Percentiles rank a stretch among this genome's conserved stretches.
phyloP scores from a whole-genome alignment of 2,329 filamentous ascomycete species.

The Aureobasidium uvarum region DNA sequence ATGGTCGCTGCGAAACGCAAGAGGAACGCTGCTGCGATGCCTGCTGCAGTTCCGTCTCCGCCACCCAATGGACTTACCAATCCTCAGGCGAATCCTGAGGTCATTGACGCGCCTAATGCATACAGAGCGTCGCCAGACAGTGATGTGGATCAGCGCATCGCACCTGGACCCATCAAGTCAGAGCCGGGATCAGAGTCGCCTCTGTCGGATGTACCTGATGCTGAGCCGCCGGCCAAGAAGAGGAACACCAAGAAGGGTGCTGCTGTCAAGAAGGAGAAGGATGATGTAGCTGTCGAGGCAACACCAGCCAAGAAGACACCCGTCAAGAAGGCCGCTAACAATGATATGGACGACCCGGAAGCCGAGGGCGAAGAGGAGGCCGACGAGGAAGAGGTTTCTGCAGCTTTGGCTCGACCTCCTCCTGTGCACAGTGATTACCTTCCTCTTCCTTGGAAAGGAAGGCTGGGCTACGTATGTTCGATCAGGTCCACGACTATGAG shows the following conservation, averaged over 20 bases:
- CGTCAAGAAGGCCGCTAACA: conserved; percentile 33
- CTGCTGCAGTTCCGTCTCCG: conserved; percentile 5
- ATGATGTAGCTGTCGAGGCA: conserved; percentile 29
- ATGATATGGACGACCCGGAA: conserved; percentile 50
- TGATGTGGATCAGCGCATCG: conserved; percentile 37
- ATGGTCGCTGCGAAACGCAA: conserved; percentile 20
- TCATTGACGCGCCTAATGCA: conserved; percentile 45
- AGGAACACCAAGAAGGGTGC: conserved; percentile 30
- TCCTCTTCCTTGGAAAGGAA: conserved; percentile 85
- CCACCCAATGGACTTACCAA: conserved; percentile 30
- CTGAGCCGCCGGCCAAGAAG: conserved; percentile 33
- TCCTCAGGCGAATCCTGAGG: conserved; percentile 42
- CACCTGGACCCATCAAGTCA: conserved; percentile 33
- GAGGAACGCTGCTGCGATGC: conserved; percentile 4
- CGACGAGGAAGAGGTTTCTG: conserved; percentile 58
- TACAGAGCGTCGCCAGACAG: conserved; percentile 47
- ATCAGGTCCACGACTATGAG: background rate
- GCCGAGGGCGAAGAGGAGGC: conserved; percentile 53
- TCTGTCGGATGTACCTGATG: conserved; percentile 40
- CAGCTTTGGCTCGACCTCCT: conserved; percentile 63
- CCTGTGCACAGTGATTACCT: conserved; percentile 79
- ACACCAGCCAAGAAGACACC: conserved; percentile 29
- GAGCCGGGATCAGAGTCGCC: conserved; percentile 36
- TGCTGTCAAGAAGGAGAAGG: conserved; percentile 28
- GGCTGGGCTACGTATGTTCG: conserved; percentile 75